phyloP scores from a whole-genome alignment of 2,329 filamentous ascomycete species.

The Erysiphe pulchra region DNA sequence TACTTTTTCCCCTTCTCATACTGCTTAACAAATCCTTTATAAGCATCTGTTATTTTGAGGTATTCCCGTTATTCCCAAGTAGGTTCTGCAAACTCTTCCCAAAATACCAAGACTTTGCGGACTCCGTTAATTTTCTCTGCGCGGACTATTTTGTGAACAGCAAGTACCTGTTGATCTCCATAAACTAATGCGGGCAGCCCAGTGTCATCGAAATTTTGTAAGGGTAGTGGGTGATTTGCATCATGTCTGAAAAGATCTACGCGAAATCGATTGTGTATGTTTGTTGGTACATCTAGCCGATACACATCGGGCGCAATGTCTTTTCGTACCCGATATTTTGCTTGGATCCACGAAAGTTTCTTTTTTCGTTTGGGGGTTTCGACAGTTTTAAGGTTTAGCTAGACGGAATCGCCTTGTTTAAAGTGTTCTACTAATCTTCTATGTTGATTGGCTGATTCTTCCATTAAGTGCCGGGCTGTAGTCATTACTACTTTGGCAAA shows the following conservation, averaged over 20 bases:
- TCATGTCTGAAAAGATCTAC: constrained; percentile 1
- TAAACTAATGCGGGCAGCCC: not conserved
- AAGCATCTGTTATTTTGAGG: no score
- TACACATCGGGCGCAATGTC: no score
- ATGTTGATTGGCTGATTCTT: not conserved
- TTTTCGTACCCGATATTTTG: no score
- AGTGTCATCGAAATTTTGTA: constrained; percentile 1
- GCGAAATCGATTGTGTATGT: constrained; percentile 1
- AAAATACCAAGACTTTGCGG: no score
- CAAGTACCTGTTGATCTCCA: no score
- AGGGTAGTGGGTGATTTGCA: constrained; percentile 1
- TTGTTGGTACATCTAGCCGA: not conserved
- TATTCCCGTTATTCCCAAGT: no score
- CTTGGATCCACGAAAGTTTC: no score
- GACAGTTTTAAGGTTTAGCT: constrained; percentile 1
- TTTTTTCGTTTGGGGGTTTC: not conserved
- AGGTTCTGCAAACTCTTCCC: no score
- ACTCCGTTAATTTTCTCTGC: no score
- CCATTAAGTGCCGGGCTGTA: not conserved
- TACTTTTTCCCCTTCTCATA: no score
- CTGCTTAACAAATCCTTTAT: no score
- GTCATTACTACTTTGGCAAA: not conserved
- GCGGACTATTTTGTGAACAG: no score
- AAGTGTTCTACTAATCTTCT: not conserved
- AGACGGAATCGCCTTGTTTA: not conserved